Evolutionary conservation across 108 stramenopile species (phyloP).

Genomic region (Poteriospumella lacustris): DNA sequence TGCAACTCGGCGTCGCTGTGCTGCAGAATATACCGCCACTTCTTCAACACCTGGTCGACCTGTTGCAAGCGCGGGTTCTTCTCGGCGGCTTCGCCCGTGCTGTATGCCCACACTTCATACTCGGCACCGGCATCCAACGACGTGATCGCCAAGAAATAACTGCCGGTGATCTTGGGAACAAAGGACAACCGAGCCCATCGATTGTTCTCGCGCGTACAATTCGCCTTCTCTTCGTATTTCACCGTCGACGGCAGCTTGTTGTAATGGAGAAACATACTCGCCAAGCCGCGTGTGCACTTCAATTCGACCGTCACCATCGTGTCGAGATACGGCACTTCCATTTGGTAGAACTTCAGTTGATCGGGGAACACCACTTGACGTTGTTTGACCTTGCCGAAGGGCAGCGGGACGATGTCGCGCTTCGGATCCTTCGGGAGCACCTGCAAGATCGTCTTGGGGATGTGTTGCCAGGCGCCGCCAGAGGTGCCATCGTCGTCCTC

Average conservation of each 20-base stretch:
- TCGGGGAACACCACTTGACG: background rate
- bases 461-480: no score
- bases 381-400: background rate
- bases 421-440: background rate
- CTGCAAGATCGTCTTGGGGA: background rate
- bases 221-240: background rate
- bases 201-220: background rate
- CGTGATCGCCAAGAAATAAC: background rate
- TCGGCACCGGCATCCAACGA: background rate
- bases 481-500: no score
- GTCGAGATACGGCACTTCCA: background rate
- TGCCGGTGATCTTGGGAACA: background rate
- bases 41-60: background rate
- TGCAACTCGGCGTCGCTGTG: background rate
- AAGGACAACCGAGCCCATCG: background rate
- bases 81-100: background rate
- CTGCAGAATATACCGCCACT: background rate
- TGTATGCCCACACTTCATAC: background rate
- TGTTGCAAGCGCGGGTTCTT: background rate
- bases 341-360: background rate
- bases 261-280: background rate
- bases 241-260: background rate
- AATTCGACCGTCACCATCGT: background rate
- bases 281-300: background rate
- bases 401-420: background rate